A percentile compares a stretch with the other conserved stretches of the same genome.
Conservation (phyloP, 306 rosid genomes). For the Rosa multiflora region DNA sequence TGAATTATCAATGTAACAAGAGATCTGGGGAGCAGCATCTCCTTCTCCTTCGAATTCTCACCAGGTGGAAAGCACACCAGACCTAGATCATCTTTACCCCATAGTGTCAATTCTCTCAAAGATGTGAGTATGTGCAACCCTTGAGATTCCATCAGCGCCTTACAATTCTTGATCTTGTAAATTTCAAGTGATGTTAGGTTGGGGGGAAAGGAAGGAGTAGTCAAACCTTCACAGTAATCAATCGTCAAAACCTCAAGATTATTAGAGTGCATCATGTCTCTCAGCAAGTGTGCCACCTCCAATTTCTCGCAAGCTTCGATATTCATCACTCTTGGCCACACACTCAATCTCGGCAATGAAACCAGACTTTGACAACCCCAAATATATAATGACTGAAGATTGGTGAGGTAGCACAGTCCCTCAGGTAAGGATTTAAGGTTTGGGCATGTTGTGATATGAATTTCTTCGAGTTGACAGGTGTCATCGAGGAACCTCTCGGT, state of each 20-base stretch:
- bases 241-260: background rate
- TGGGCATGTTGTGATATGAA: slow-evolving; percentile 14
- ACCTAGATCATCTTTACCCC: slow-evolving; percentile 15
- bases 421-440: slow-evolving; percentile 12
- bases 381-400: background rate
- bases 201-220: background rate
- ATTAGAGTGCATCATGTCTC: background rate
- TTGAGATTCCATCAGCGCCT: slow-evolving; percentile 9
- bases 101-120: background rate
- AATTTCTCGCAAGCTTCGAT: background rate
- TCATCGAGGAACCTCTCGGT: slow-evolving; percentile 3
- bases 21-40: slow-evolving; percentile 22
- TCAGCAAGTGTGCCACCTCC: background rate
- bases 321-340: background rate
- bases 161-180: background rate
- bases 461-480: background rate
- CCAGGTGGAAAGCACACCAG: slow-evolving; percentile 15
- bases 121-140: slow-evolving; percentile 21
- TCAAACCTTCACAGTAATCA: slow-evolving; percentile 5
- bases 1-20: background rate
- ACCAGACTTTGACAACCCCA: background rate
- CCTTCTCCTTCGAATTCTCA: background rate
- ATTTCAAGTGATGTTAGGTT: slow-evolving; percentile 14
- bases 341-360: background rate
- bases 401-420: background rate